Conservation (phyloP, 163 green algal genomes). For the Chlamydomonas reinhardtii region DNA sequence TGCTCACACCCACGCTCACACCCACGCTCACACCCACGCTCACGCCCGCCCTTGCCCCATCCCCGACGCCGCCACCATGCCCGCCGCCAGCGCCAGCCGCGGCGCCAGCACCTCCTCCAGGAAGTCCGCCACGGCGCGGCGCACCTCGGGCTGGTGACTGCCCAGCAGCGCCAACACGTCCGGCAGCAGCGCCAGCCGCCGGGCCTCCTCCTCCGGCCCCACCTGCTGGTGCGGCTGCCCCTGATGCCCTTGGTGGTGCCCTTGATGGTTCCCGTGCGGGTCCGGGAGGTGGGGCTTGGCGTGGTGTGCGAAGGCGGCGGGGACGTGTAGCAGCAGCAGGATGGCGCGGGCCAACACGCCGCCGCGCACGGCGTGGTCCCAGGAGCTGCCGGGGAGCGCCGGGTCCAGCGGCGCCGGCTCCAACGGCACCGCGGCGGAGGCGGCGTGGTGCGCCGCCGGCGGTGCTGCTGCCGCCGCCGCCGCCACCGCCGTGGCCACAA, state of each 20-base stretch:
- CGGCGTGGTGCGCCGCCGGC: conserved; percentile 1
- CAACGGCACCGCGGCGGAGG: not conserved
- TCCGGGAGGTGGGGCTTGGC: no score
- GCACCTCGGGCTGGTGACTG: conserved; percentile 42
- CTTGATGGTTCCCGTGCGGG: no score
- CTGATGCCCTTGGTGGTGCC: no score
- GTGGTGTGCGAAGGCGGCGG: not conserved
- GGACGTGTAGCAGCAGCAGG: not conserved
- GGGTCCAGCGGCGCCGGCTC: conserved; percentile 38
- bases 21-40: no score
- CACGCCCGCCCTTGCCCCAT: not conserved
- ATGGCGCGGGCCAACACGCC: conserved; percentile 26
- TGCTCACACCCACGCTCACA: no score
- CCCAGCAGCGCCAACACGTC: conserved; percentile 36
- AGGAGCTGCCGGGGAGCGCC: conserved; percentile 18
- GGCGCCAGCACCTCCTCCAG: conserved; percentile 36
- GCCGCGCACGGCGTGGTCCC: conserved; percentile 45
- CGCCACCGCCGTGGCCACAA: not conserved
- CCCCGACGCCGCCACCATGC: not conserved
- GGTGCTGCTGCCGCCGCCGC: not conserved
- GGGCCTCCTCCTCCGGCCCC: not conserved
- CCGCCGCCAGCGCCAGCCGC: conserved; percentile 7
- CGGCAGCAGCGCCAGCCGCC: conserved; percentile 16
- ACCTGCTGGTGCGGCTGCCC: not conserved
- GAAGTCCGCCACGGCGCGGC: conserved; percentile 37